Percentiles rank a stretch among this genome's conserved stretches.
These are phyloP conservation scores for Rhazya stricta DNA, from an alignment of 257 asterid genomes.

Conservation along the genomic window DNA sequence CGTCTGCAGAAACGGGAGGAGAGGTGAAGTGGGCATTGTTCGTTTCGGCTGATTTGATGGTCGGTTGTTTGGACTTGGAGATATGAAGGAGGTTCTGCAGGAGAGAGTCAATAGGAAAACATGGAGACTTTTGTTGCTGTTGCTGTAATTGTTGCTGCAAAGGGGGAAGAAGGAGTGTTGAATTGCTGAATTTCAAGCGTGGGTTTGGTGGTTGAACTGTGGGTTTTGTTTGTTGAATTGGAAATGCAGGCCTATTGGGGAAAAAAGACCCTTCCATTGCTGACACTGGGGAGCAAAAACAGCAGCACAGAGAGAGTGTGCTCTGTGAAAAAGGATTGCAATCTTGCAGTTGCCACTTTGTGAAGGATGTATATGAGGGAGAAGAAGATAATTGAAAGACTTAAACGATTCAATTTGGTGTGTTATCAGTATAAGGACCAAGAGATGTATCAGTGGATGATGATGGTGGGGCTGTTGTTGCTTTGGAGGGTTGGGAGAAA, in stretches of 20 bases:
- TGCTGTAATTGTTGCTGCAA: slow-evolving; percentile 41
- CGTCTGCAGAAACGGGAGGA: slow-evolving; percentile 27
- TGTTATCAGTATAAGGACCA: too few species aligned
- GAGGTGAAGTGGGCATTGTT: slow-evolving; percentile 24
- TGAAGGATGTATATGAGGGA: not conserved
- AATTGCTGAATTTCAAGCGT: slow-evolving; percentile 43
- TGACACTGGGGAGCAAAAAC: not conserved
- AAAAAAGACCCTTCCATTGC: slow-evolving; percentile 79
- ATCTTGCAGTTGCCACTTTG: not conserved
- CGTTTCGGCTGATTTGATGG: slow-evolving; percentile 33
- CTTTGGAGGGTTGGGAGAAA: slow-evolving; percentile 4
- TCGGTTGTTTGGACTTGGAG: slow-evolving; percentile 28
- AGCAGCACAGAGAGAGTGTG: not conserved
- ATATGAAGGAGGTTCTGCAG: slow-evolving; percentile 70
- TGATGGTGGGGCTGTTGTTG: slow-evolving; percentile 8
- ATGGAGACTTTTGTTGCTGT: slow-evolving; percentile 30
- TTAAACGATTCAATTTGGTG: not conserved
- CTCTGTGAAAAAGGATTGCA: not conserved
- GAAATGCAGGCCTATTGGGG: slow-evolving; percentile 68
- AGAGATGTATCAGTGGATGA: slow-evolving; percentile 1
- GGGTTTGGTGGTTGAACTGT: slow-evolving; percentile 38
- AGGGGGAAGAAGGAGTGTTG: slow-evolving; percentile 65
- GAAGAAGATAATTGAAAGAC: not conserved
- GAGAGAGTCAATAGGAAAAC: slow-evolving; percentile 77
- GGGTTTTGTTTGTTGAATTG: slow-evolving; percentile 57